phyloP scores from a whole-genome alignment of 768 basidiomycete genomes.

The Tylopilus felleus region DNA sequence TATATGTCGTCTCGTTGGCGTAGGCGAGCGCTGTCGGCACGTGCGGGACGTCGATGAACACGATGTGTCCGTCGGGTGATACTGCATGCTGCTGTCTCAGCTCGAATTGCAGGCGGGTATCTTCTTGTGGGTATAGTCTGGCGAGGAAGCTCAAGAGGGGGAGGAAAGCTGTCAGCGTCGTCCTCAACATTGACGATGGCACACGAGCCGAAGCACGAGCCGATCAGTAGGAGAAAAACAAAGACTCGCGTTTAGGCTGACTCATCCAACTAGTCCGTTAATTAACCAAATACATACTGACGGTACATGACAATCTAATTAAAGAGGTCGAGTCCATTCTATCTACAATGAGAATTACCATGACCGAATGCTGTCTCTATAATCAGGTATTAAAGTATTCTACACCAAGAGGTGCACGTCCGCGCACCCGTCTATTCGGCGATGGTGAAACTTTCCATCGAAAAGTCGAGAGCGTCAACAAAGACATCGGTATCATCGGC shows the following conservation, averaged over 20 bases:
- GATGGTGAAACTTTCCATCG: constrained; percentile 52
- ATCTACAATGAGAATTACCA: constrained; percentile 5
- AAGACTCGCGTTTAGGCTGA: constrained; percentile 6
- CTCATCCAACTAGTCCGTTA: constrained; percentile 18
- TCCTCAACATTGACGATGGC: constrained; percentile 33
- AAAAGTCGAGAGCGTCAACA: constrained; percentile 58
- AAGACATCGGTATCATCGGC: constrained; percentile 33
- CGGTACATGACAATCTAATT: neutral
- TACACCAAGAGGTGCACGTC: constrained; percentile 4
- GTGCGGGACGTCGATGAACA: constrained; percentile 50
- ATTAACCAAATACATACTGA: neutral
- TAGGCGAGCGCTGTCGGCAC: constrained; percentile 9
- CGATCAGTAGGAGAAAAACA: neutral
- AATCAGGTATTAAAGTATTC: constrained; percentile 13
- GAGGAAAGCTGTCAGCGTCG: constrained; percentile 47
- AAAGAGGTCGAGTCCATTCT: too few relatives aligned
- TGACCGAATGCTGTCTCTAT: neutral
- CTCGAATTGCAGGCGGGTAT: constrained; percentile 42
- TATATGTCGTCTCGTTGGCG: constrained; percentile 30
- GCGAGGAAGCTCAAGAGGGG: constrained; percentile 34
- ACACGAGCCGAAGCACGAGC: neutral
- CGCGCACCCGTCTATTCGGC: constrained; percentile 12
- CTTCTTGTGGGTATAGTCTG: constrained; percentile 6
- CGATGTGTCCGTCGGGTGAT: constrained; percentile 43
- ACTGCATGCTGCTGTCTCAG: constrained; percentile 62